Base-by-base conservation (phyloP, 2,329 filamentous ascomycete species). In the Xylariaceae sp. region DNA sequence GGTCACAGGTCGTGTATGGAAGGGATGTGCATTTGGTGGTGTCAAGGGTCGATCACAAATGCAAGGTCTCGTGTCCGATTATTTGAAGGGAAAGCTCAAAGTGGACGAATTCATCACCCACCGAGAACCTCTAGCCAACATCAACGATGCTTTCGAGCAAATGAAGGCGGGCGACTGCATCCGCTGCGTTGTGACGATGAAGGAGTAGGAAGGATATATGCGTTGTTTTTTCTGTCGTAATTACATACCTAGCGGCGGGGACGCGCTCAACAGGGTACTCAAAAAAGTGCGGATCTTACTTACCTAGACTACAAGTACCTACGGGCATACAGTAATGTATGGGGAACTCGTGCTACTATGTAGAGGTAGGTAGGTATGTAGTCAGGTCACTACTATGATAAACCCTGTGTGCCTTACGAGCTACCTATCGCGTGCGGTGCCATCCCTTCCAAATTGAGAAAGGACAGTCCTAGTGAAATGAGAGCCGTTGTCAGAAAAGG, bases 71-170 rank as follows among this genome's bases (percentile, higher is more conserved):
- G 91, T 99, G 21, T 77, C 84, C 63, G 92, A 97, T 74, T 99
- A 99, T 76, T 80, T 95, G 72, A 81, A 81, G 49, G 92, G 92
- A 65, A 83, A 87, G 69, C 86, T 99, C 70, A 97, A 96, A 85
- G 94, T 97, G 43, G 92, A 97, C 71, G 94, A 99, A 78, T 97
- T 97, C 79, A 97, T 99, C 76, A 99, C 94, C 30, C 94, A 99
- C 78, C 85, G 92, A 65, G 89, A 95, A 77, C 81, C 80, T 3
- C 78, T 99, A 42, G 76, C 76, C 56, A 84, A 88, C 67, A 95
- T 99, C 74, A 97, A 97, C 80, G 77, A 80, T 48, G 92, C 91
- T 18, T 99, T 96, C 68, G 83, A 90, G 61, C 84, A 87, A 65
- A 99, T 99, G 94, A 95, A 96, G 80, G 81, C 85, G 56, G 94